phyloP scores from a whole-genome alignment of 495 filamentous ascomycete genomes.

The Trichoderma erinaceum region DNA sequence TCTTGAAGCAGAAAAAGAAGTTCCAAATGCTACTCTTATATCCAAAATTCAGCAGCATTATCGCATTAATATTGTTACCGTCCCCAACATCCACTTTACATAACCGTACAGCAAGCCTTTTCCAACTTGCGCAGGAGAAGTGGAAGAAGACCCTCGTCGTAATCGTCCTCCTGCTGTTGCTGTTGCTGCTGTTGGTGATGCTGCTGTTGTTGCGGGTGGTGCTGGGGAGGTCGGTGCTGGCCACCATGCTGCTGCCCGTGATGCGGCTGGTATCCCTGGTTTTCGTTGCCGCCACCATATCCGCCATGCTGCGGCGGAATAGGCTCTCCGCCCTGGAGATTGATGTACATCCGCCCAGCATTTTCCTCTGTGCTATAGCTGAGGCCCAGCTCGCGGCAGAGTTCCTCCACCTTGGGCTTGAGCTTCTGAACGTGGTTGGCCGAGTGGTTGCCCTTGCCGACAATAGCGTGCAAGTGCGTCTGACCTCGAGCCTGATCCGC shows the following conservation, averaged over 20 bases:
- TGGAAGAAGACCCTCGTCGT: conserved; percentile 57
- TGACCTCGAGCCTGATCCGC: conserved; percentile 65
- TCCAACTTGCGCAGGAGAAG: conserved; percentile 55
- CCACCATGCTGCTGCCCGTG: conserved; percentile 31
- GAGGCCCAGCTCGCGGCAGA: conserved; percentile 76
- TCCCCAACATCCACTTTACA: conserved; percentile 44
- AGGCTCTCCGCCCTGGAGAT: conserved; percentile 31
- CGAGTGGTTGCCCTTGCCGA: conserved; percentile 91
- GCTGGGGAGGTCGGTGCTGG: conserved; percentile 18
- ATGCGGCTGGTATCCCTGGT: conserved; percentile 22
- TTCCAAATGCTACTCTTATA: background rate
- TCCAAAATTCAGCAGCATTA: background rate
- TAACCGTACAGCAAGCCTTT: conserved; percentile 65
- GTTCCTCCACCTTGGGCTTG: conserved; percentile 80
- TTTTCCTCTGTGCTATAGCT: conserved; percentile 82
- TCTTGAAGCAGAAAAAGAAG: background rate
- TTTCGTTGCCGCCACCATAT: conserved; percentile 33
- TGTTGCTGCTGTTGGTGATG: conserved; percentile 25
- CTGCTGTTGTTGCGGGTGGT: conserved; percentile 9
- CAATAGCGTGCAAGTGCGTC: conserved; percentile 67
- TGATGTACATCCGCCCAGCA: conserved; percentile 68
- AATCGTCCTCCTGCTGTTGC: conserved; percentile 49
- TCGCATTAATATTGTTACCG: background rate
- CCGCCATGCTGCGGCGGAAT: conserved; percentile 42
- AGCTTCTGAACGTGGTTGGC: conserved; percentile 75